phyloP scores from a whole-genome alignment of 148 eudicot genomes.

The Amaranthus hypochondriacus region DNA sequence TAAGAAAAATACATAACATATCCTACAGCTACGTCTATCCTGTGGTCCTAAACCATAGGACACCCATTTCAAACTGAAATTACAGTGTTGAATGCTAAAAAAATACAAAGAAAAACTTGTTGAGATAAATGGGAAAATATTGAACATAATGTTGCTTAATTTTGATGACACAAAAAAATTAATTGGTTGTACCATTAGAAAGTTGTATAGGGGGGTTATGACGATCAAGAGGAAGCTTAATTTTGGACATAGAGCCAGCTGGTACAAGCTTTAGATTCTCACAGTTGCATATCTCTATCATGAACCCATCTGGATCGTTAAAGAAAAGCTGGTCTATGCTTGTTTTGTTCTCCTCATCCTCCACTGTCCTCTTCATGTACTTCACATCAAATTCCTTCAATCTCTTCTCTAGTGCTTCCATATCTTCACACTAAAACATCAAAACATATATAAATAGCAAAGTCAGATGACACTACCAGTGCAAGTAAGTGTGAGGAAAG shows the following conservation, averaged over 20 bases:
- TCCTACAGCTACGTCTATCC: too few relatives aligned
- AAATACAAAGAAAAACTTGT: too few relatives aligned
- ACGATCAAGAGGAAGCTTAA: slow-evolving; percentile 43
- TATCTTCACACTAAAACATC: slow-evolving; percentile 44
- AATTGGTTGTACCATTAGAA: too few relatives aligned
- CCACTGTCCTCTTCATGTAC: slow-evolving; percentile 56
- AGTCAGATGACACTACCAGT: not conserved
- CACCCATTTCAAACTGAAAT: too few relatives aligned
- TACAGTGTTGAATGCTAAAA: too few relatives aligned
- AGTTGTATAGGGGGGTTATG: slow-evolving; percentile 53
- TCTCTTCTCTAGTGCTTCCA: slow-evolving; percentile 49
- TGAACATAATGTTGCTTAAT: too few relatives aligned
- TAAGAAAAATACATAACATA: too few relatives aligned
- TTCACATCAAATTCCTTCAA: slow-evolving; percentile 38
- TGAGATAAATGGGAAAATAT: too few relatives aligned
- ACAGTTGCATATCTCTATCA: slow-evolving; percentile 70
- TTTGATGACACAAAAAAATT: too few relatives aligned
- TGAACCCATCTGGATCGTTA: slow-evolving; percentile 66
- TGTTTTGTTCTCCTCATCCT: slow-evolving; percentile 34
- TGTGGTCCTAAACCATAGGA: too few relatives aligned
- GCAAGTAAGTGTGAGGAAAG: too few relatives aligned
- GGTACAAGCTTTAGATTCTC: slow-evolving; percentile 59
- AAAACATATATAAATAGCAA: not conserved
- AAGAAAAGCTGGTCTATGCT: slow-evolving; percentile 55
- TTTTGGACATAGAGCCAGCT: slow-evolving; percentile 29